A percentile compares a stretch with the other conserved stretches of the same genome.
phyloP scores from a whole-genome alignment of 805 yeast genomes.

The Monosporozyma servazzii region DNA sequence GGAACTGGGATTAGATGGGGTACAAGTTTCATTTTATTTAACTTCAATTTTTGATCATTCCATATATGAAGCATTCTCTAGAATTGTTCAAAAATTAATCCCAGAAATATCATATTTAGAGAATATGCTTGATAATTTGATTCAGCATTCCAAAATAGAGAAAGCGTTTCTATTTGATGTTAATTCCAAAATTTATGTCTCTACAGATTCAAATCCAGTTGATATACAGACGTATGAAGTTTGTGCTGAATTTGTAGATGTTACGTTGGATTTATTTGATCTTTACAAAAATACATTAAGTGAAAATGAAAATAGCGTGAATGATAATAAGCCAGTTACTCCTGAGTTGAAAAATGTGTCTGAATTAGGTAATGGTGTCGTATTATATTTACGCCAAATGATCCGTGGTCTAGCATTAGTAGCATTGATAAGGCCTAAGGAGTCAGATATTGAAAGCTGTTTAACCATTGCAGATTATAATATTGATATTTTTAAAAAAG shows the following conservation, averaged over 20 bases:
- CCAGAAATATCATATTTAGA: constrained; percentile 84
- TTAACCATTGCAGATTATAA: constrained; percentile 78
- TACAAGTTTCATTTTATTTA: constrained; percentile 80
- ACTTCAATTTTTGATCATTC: constrained; percentile 95
- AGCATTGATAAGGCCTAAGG: constrained; percentile 69
- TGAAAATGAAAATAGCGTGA: not conserved
- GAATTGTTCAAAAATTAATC: constrained; percentile 85
- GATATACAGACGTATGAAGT: constrained; percentile 94
- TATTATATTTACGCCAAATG: constrained; percentile 81
- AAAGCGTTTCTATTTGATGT: constrained; percentile 89
- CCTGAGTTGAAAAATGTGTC: constrained; percentile 58
- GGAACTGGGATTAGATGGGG: constrained; percentile 85
- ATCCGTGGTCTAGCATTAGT: constrained; percentile 87
- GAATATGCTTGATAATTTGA: constrained; percentile 77
- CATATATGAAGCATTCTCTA: constrained; percentile 87
- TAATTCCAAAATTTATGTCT: constrained; percentile 86
- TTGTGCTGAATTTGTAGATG: constrained; percentile 94
- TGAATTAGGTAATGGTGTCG: constrained; percentile 72
- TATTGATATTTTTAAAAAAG: constrained; percentile 67
- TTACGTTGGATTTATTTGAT: constrained; percentile 79
- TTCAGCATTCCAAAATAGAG: constrained; percentile 83
- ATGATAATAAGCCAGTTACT: constrained; percentile 3
- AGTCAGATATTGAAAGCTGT: constrained; percentile 38
- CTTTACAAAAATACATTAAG: constrained; percentile 36
- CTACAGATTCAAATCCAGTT: constrained; percentile 92